These are phyloP conservation scores for Sanghuangporus weigelae DNA, from an alignment of 1,284 basidiomycete genomes.

Conservation along the genomic window DNA sequence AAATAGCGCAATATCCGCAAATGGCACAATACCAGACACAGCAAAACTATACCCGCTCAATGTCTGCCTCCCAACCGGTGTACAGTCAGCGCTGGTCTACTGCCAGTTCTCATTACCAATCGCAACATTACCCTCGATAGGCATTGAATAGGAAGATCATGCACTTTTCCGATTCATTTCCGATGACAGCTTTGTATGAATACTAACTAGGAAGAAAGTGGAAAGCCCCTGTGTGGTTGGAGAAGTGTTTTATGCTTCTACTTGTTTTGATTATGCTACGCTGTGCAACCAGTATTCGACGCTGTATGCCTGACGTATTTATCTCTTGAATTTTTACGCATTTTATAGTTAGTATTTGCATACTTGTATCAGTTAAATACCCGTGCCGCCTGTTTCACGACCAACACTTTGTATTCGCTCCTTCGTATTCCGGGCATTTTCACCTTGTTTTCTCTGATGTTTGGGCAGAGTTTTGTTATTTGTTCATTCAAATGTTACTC, in stretches of 20 bases:
- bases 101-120: constrained; percentile 1
- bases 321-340: background rate
- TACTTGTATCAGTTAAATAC: no score
- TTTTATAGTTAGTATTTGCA: no score
- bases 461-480: no score
- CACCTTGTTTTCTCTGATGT: no score
- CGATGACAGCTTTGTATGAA: background rate
- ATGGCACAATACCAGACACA: constrained; percentile 6
- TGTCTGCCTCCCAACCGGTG: background rate
- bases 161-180: background rate
- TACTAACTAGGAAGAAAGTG: background rate
- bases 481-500: no score
- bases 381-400: no score
- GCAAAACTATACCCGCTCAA: constrained; percentile 1
- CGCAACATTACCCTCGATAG: constrained; percentile 8
- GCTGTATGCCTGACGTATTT: background rate
- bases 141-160: background rate
- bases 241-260: background rate
- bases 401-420: no score
- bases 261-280: background rate
- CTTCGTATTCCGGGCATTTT: no score
- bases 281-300: no score
- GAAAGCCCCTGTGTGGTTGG: background rate
- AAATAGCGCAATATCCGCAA: background rate
- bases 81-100: constrained; percentile 8